phyloP scores from a whole-genome alignment of 495 filamentous ascomycete genomes.

The Xylaria sp. region DNA sequence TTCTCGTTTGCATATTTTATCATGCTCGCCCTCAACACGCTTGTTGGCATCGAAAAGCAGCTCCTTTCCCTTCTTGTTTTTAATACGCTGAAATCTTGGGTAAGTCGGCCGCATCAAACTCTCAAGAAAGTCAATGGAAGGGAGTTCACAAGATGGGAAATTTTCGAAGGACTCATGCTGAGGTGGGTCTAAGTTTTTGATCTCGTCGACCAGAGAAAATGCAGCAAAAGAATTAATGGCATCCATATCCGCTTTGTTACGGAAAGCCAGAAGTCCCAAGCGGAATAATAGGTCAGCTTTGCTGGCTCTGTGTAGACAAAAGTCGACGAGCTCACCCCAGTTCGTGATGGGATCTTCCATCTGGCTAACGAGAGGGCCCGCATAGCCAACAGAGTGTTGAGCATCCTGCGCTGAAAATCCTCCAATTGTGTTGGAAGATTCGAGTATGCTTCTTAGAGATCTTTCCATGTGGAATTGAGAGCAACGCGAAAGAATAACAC shows the following conservation, averaged over 20 bases:
- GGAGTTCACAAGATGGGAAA: conserved; percentile 38
- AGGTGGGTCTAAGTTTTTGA: conserved; percentile 40
- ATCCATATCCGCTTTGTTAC: conserved; percentile 37
- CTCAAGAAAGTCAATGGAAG: conserved; percentile 39
- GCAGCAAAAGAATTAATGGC: conserved; percentile 40
- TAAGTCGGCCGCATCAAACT: conserved; percentile 29
- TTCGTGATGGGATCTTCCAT: conserved; percentile 45
- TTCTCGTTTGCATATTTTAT: conserved; percentile 36
- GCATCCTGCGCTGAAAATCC: conserved; percentile 46
- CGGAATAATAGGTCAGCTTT: conserved; percentile 42
- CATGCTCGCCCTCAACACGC: conserved; percentile 38
- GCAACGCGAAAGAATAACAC: conserved; percentile 40
- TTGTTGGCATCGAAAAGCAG: conserved; percentile 1
- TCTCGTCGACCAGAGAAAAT: conserved; percentile 38
- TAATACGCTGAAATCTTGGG: conserved; percentile 10
- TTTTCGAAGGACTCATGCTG: conserved; percentile 36
- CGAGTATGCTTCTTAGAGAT: conserved; percentile 37
- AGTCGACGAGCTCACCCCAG: conserved; percentile 48
- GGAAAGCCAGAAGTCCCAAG: conserved; percentile 34
- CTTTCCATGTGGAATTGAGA: conserved; percentile 30
- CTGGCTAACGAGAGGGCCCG: conserved; percentile 42
- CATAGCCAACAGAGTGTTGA: too few species aligned
- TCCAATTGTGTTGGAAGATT: conserved; percentile 41
- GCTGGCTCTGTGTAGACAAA: conserved; percentile 34
- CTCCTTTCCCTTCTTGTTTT: neutral